phyloP scores from a whole-genome alignment of 768 basidiomycete species.

The Cytidiella melzeri region DNA sequence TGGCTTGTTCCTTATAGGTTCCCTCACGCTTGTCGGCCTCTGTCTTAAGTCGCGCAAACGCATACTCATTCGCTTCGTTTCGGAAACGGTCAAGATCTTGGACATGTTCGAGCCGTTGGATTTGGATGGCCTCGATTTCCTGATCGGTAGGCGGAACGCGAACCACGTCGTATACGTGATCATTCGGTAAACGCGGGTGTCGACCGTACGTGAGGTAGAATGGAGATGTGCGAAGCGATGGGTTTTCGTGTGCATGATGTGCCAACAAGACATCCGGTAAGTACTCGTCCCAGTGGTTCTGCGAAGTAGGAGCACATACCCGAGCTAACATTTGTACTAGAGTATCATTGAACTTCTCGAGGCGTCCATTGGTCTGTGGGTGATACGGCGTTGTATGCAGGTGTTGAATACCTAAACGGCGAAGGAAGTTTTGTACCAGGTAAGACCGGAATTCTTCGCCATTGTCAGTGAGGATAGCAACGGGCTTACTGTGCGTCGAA shows the following conservation, averaged over 20 bases:
- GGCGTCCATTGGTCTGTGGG: neutral
- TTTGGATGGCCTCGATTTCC: constrained; percentile 16
- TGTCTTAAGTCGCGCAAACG: neutral
- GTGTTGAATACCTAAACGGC: constrained; percentile 12
- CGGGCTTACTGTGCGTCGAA: constrained; percentile 12
- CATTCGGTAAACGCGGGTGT: constrained; percentile 13
- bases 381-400: constrained; percentile 13
- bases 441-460: constrained; percentile 21
- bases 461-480: constrained; percentile 17
- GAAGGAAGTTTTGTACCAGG: neutral
- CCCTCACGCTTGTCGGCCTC: constrained; percentile 12
- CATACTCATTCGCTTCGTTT: constrained; percentile 11
- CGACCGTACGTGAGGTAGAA: constrained; percentile 14
- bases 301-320: constrained; percentile 7
- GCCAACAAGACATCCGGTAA: constrained; percentile 16
- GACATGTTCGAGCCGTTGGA: constrained; percentile 15
- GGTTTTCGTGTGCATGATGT: constrained; percentile 13
- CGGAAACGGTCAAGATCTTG: constrained; percentile 15
- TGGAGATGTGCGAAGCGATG: constrained; percentile 13
- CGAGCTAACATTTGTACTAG: constrained; percentile 13
- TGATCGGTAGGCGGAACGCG: constrained; percentile 16
- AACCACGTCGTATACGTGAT: constrained; percentile 11
- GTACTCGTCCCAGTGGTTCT: constrained; percentile 13
- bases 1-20: constrained; percentile 10
- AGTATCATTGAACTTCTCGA: neutral